These are phyloP conservation scores for Baorangia bicolor DNA, from an alignment of 768 basidiomycete genomes.

Conservation along the genomic window DNA sequence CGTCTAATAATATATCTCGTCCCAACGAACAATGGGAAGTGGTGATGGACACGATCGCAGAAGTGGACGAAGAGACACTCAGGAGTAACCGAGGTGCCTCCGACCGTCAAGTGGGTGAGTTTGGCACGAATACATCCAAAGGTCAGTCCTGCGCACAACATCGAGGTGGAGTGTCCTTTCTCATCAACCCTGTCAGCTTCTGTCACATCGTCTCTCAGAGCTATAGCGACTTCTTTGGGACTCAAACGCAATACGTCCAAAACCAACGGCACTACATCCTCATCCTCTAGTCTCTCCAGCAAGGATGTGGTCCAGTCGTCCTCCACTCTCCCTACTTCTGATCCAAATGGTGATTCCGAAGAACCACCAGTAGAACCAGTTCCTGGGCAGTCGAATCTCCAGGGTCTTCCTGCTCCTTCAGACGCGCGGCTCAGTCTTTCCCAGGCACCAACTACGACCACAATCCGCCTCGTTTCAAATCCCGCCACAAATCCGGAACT, in stretches of 20 bases:
- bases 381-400: slow-evolving; percentile 57
- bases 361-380: slow-evolving; percentile 44
- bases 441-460: slow-evolving; percentile 44
- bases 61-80: slow-evolving; percentile 52
- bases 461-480: slow-evolving; percentile 46
- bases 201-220: slow-evolving; percentile 73
- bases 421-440: slow-evolving; percentile 64
- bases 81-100: slow-evolving; percentile 43
- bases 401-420: slow-evolving; percentile 59
- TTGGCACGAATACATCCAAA: slow-evolving; percentile 69
- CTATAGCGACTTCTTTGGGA: slow-evolving; percentile 73
- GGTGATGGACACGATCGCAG: slow-evolving; percentile 80
- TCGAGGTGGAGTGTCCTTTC: not conserved
- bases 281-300: slow-evolving; percentile 32
- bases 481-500: slow-evolving; percentile 19
- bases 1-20: slow-evolving; percentile 39
- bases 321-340: slow-evolving; percentile 31
- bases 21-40: slow-evolving; percentile 85
- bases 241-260: slow-evolving; percentile 50
- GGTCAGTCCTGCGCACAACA: slow-evolving; percentile 37
- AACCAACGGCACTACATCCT: slow-evolving; percentile 17
- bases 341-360: slow-evolving; percentile 15
- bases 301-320: slow-evolving; percentile 19
- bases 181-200: slow-evolving; percentile 39
- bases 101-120: slow-evolving; percentile 54